phyloP scores from a whole-genome alignment of 495 filamentous ascomycete species.

The Lasiosphaeris hirsuta region DNA sequence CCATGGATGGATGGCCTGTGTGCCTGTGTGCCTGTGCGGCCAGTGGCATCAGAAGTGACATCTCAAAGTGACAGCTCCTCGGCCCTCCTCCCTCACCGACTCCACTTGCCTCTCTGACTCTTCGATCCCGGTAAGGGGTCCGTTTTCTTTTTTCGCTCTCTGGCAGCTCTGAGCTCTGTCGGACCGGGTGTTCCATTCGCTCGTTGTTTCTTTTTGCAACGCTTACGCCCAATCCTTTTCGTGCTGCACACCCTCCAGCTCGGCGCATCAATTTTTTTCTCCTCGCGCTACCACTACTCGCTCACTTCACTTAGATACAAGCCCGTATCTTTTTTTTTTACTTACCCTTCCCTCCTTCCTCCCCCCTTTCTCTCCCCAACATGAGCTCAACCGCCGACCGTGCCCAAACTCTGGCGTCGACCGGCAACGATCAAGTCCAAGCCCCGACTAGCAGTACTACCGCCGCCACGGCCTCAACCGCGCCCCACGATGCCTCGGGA shows the following conservation, averaged over 20 bases:
- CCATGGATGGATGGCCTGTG: too few relatives aligned
- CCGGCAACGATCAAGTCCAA: constrained; percentile 19
- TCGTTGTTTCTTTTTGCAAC: constrained; percentile 20
- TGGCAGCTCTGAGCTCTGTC: constrained; percentile 11
- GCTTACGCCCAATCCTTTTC: constrained; percentile 26
- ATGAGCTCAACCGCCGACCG: constrained; percentile 51
- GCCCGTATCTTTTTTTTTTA: constrained; percentile 33
- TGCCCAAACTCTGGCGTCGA: constrained; percentile 21
- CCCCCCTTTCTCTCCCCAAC: constrained; percentile 45
- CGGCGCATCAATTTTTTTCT: constrained; percentile 15
- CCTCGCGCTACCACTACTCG: constrained; percentile 10
- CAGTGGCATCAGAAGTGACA: not conserved
- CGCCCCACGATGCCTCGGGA: constrained; percentile 53
- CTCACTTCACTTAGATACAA: constrained; percentile 22
- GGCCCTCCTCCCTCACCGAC: constrained; percentile 23
- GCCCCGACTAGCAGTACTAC: constrained; percentile 22
- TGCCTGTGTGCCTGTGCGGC: too few relatives aligned
- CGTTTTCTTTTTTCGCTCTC: constrained; percentile 20
- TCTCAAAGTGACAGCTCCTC: constrained; percentile 3
- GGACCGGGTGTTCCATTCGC: constrained; percentile 20
- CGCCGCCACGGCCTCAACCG: constrained; percentile 34
- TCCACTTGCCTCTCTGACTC: constrained; percentile 27
- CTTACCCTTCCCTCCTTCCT: constrained; percentile 22
- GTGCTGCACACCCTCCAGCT: constrained; percentile 33
- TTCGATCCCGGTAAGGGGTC: constrained; percentile 21